Base-by-base conservation (phyloP, 495 filamentous ascomycete species). In the Neurospora terricola region DNA sequence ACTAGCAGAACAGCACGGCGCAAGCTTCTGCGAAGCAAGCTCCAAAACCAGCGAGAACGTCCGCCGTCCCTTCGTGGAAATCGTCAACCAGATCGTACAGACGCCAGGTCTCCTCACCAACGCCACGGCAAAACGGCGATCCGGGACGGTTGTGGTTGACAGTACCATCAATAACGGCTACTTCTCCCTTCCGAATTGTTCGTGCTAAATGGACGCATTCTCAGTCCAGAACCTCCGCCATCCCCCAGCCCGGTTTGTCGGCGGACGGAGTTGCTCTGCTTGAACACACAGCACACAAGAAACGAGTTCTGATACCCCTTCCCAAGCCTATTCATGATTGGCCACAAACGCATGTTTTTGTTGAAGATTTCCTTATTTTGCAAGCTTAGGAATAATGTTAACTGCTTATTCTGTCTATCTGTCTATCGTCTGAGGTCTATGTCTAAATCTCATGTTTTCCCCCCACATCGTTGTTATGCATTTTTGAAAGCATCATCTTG, bases 31-130 rank as follows among this genome's bases (percentile, higher is more conserved):
- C 77, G 88, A 90, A 77, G 85, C 83, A 69, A 88, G 86, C 73
- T 80, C 84, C 36, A 88, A 87, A 81, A 87, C 86, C 39, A 77
- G 86, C 40, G 84, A 87, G 76, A 87, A 87, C 75, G 82, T 89
- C 18, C 76, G 81, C 48, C 80, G 80, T 76, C 84, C 86, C 34
- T 90, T 90, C 80, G 81, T 86, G 70, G 87, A 88, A 59, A 79
- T 87, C 42, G 87, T 89, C 70, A 83, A 88, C 72, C 76, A 75
- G 71, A 87, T 90, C 70, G 82, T 89, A 38, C 80, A 81, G 38
- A 83, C 79, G 42, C 84, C 84, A 3, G 79, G 79, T 42, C 74
- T 87, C 38, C 76, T 87, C 73, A 73, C 81, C 43, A 76, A 77
- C 5, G 75, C 72, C 7, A 76, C 74, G 71, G 72, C 69, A 71